These are phyloP conservation scores for Oryza nivara DNA, from an alignment of 176 grass and related monocot genomes.

Conservation along the genomic window DNA sequence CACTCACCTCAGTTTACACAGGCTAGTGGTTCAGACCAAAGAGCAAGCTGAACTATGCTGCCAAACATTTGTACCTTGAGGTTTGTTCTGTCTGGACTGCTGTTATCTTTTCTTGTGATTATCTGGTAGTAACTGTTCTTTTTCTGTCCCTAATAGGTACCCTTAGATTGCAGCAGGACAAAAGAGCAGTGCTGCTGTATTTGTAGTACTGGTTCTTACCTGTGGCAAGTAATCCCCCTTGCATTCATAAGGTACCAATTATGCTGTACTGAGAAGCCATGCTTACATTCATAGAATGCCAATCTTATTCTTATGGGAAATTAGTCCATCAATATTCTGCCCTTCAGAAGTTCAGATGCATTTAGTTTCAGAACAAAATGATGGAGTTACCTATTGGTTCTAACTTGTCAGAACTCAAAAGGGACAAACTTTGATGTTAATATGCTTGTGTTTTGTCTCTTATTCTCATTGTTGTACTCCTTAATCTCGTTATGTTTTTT, in stretches of 20 bases:
- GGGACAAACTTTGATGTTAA: no score
- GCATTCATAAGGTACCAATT: conserved; percentile 5
- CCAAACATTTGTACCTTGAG: conserved; percentile 60
- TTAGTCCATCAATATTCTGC: background rate
- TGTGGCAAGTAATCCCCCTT: conserved; percentile 53
- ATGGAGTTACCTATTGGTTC: background rate
- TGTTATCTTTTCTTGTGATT: conserved; percentile 23
- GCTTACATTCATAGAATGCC: background rate
- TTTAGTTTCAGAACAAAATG: background rate
- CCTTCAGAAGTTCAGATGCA: background rate
- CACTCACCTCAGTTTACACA: conserved; percentile 79
- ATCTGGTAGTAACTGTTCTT: background rate
- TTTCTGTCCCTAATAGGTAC: conserved; percentile 57
- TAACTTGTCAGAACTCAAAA: conserved; percentile 19
- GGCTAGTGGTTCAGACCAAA: conserved; percentile 79
- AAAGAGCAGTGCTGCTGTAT: conserved; percentile 68
- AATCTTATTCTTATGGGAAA: background rate
- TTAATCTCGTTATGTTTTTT: no score
- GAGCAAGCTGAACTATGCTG: conserved; percentile 68
- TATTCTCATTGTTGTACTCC: no score
- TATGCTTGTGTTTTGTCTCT: no score
- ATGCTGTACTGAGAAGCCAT: background rate
- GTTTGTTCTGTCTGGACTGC: conserved; percentile 38
- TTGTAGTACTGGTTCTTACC: conserved; percentile 67
- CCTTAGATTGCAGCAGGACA: conserved; percentile 91